Base-by-base conservation (phyloP, 768 basidiomycete species). In the Exsudoporus frostii region DNA sequence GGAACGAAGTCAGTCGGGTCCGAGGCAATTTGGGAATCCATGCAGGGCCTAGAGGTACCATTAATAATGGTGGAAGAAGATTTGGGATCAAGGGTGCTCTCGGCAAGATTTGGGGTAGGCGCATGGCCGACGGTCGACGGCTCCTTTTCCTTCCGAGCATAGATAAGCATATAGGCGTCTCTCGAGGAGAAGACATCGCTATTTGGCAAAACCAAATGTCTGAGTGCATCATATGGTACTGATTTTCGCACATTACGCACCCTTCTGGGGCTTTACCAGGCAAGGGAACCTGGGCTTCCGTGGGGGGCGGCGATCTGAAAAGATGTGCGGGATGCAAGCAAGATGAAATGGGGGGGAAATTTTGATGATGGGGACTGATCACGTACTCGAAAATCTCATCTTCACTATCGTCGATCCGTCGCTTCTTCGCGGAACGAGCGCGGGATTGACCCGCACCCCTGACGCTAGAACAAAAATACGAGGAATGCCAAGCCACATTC, bases 81-180 rank as follows among this genome's bases (percentile, higher is more conserved):
- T 27, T 44, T 55, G 24, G 27, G 29, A 55, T 58, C 57, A 15
- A 41, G 58, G 60, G 61, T 64, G 56, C 42, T 37, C 36, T 59
- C 48, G 41, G 43, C 33, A 45, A 56, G 48, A 59, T 61, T 48
- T 53, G 54, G 53, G 53, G 56, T 57, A 37, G 50, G 37, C 41
- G 51, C 57, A 54, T 59, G 56, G 58, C 41, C 25, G 50, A 38
- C 37, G 27, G 56, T 55, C 45, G 56, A 19, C 36, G 50, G 43
- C 33, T 42, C 40, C 19, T 59, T 51, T 27, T 70, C 62, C 58
- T 74, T 77, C 11, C 83, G 81, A 34, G 82, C 79, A 69, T 98
- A 98, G 49, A 98, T 85, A 30, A 98, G 79, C 93, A 98, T 96
- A 71, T 98, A 97, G 7, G 92, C 92, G 61, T 97, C 92, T 70